phyloP scores from a whole-genome alignment of 2,329 filamentous ascomycete genomes.

The Metarhizium anisopliae region DNA sequence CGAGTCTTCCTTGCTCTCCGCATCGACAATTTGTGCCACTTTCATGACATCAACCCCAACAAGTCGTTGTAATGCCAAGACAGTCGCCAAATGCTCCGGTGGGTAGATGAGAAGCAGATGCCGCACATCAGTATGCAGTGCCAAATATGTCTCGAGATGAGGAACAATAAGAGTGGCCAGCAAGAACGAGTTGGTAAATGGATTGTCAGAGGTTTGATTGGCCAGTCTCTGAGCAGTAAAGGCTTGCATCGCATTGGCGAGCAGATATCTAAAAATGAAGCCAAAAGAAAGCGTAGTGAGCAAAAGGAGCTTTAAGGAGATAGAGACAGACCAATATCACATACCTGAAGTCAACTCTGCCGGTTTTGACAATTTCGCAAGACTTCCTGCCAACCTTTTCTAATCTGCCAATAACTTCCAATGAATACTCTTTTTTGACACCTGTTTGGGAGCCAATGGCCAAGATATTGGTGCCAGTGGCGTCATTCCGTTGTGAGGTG shows the following conservation, averaged over 20 bases:
- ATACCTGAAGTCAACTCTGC: slow-evolving; percentile 50
- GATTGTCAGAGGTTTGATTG: slow-evolving; percentile 43
- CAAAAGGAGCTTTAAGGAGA: not conserved
- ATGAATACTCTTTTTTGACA: slow-evolving; percentile 40
- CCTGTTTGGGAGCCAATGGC: slow-evolving; percentile 49
- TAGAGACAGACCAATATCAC: slow-evolving; percentile 8
- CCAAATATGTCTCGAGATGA: slow-evolving; percentile 51
- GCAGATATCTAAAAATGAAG: slow-evolving; percentile 39
- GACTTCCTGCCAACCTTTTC: slow-evolving; percentile 45
- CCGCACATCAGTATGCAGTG: slow-evolving; percentile 40
- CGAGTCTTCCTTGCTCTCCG: slow-evolving; percentile 26
- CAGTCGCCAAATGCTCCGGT: slow-evolving; percentile 43
- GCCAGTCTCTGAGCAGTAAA: slow-evolving; percentile 42
- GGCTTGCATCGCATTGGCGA: slow-evolving; percentile 51
- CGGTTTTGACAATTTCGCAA: slow-evolving; percentile 41
- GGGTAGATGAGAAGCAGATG: slow-evolving; percentile 53
- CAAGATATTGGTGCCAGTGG: slow-evolving; percentile 46
- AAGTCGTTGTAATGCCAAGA: slow-evolving; percentile 48
- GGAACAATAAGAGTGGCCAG: slow-evolving; percentile 51
- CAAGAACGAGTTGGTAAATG: slow-evolving; percentile 42
- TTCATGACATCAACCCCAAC: slow-evolving; percentile 48
- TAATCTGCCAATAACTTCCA: slow-evolving; percentile 39
- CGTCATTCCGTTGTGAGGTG: slow-evolving; percentile 19
- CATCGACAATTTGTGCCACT: slow-evolving; percentile 46
- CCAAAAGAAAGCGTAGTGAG: not conserved